phyloP scores from a whole-genome alignment of 345 rosid species.

The Geranium brycei region DNA sequence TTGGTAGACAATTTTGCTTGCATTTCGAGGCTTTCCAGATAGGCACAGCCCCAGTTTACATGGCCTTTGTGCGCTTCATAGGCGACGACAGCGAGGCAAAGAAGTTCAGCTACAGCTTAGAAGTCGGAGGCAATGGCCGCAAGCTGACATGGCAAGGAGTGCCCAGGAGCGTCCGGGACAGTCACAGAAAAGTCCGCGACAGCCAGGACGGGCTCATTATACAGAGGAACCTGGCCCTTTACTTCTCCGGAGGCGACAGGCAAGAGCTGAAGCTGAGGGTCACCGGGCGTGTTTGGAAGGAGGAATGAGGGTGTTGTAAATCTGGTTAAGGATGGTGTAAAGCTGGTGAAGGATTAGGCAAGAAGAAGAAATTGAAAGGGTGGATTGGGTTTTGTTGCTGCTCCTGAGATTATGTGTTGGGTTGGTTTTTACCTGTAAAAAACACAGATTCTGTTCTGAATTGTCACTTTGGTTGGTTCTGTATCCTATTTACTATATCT shows the following conservation, averaged over 20 bases:
- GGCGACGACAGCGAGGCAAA: slow-evolving; percentile 36
- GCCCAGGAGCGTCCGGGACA: slow-evolving; percentile 43
- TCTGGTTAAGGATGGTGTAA: neutral
- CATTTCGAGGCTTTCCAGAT: slow-evolving; percentile 47
- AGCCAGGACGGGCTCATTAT: slow-evolving; percentile 30
- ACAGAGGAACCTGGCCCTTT: slow-evolving; percentile 23
- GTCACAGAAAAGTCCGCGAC: slow-evolving; percentile 43
- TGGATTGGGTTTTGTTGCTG: too few species aligned
- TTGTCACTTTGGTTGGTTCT: too few species aligned
- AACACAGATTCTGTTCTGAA: too few species aligned
- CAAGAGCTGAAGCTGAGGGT: slow-evolving; percentile 39
- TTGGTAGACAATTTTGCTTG: slow-evolving; percentile 40
- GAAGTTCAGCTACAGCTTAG: slow-evolving; percentile 40
- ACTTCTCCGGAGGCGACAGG: slow-evolving; percentile 40
- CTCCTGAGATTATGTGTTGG: too few species aligned
- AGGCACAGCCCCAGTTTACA: slow-evolving; percentile 43
- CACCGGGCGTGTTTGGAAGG: slow-evolving; percentile 43
- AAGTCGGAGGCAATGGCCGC: slow-evolving; percentile 42
- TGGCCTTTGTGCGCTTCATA: slow-evolving; percentile 52
- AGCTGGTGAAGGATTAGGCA: neutral
- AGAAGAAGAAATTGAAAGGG: too few species aligned
- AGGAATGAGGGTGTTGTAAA: slow-evolving; percentile 12
- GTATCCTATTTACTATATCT: too few species aligned
- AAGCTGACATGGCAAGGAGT: slow-evolving; percentile 46
- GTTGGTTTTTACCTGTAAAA: too few species aligned